Evolutionary conservation across 1,139 yeast genomes (phyloP), one percentile per base, ranked within the genome.

Genomic region (Yamadazyma membranifaciens): DNA sequence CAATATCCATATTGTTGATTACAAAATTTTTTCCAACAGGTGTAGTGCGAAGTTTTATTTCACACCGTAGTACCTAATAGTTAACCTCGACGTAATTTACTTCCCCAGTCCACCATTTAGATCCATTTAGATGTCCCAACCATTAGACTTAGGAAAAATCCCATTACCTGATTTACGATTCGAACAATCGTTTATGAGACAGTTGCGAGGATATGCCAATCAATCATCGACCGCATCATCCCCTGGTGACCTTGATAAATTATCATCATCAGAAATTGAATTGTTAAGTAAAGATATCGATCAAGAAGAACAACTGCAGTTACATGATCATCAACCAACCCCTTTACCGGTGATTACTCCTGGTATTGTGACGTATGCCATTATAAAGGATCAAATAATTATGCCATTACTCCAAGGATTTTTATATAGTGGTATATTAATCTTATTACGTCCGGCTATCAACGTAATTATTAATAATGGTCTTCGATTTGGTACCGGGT

Each of bases 111-210:
- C n/a, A n/a, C n/a, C n/a, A n/a, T n/a, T n/a, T n/a, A n/a, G n/a
- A n/a, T n/a, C n/a, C n/a, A n/a, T n/a, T 22, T 7, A 9, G n/a
- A 40, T 40, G 43, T 34, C 41, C 2, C 36, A 33, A 12, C 4
- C 39, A 5, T 14, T 30, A 13, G 13, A 24, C 4, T 14, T 36
- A 24, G 32, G 22, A 13, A 12, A 27, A n/a, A 2, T 49, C 31
- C 50, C 56, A 16, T 42, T 74, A 6, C 91, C 91, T 1, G 92
- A 84, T 51, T 63, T 83, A 22, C 65, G 91, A 35, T 82, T 83
- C 51, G 88, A 83, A 50, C 71, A 75, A 48, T 59, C 85, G 1
- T 83, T 84, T 55, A 59, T 70, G 50, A 69, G 69, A 36, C 69
- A 75, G n/a, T 60, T 83, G 15, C 50, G 63, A 26, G 48, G 49